These are phyloP conservation scores for Talaromyces atroroseus DNA, from an alignment of 2,329 filamentous ascomycete genomes.

Conservation along the genomic window DNA sequence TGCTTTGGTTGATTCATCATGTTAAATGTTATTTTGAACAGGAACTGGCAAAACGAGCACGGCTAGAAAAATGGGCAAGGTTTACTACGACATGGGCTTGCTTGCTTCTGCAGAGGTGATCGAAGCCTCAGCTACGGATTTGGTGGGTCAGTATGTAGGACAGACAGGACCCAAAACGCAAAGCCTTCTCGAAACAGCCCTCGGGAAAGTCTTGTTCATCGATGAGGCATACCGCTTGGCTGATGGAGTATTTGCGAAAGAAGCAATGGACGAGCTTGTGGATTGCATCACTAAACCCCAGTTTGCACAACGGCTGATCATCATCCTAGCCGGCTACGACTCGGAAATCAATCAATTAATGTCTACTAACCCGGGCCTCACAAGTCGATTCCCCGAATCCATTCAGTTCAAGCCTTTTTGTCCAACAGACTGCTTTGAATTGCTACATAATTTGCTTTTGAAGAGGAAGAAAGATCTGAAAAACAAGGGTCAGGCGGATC, in stretches of 20 bases:
- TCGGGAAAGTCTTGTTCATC: constrained; percentile 63
- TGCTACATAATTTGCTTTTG: constrained; percentile 35
- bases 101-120: constrained; percentile 55
- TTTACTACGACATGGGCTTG: constrained; percentile 71
- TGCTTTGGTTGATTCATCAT: neutral
- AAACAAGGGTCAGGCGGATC: constrained; percentile 13
- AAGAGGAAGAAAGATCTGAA: constrained; percentile 22
- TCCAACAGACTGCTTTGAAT: constrained; percentile 39
- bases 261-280: constrained; percentile 50
- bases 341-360: constrained; percentile 61
- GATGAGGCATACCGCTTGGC: constrained; percentile 66
- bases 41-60: constrained; percentile 67
- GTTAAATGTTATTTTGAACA: neutral
- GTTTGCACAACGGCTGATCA: constrained; percentile 56
- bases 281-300: constrained; percentile 52
- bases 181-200: constrained; percentile 53
- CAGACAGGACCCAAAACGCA: constrained; percentile 65
- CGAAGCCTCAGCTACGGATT: constrained; percentile 62
- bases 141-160: constrained; percentile 64
- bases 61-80: constrained; percentile 66
- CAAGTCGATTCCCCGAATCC: constrained; percentile 59
- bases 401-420: constrained; percentile 51
- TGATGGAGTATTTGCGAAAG: constrained; percentile 53
- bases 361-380: constrained; percentile 56
- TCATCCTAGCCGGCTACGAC: constrained; percentile 66